Percentiles rank a stretch among this genome's conserved stretches.
phyloP scores from a whole-genome alignment of 257 asterid genomes.

The Anisodus acutangulus region DNA sequence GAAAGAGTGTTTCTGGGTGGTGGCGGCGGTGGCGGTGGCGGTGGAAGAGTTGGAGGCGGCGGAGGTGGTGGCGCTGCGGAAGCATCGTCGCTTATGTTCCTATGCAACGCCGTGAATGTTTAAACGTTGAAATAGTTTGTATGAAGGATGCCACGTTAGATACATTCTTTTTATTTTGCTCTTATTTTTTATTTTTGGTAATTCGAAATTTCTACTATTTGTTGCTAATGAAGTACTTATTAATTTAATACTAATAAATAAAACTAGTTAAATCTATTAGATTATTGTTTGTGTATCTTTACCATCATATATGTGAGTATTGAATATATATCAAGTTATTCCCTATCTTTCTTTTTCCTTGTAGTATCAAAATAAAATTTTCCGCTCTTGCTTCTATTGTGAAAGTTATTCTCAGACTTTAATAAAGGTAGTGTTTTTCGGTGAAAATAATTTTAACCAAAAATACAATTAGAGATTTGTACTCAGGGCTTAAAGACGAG shows the following conservation, averaged over 20 bases:
- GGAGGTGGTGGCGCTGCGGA: constrained; percentile 38
- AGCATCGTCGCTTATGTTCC: constrained; percentile 69
- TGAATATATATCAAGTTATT: too few relatives aligned
- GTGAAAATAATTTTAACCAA: too few relatives aligned
- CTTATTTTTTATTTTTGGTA: not conserved
- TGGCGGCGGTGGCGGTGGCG: constrained; percentile 44
- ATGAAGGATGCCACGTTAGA: not conserved
- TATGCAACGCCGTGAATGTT: constrained; percentile 73
- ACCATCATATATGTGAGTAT: not conserved
- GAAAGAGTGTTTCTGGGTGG: constrained; percentile 64
- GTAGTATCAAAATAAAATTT: too few relatives aligned
- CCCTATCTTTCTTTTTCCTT: too few relatives aligned
- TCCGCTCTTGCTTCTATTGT: too few relatives aligned
- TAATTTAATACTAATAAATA: not conserved
- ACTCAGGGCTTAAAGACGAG: too few relatives aligned
- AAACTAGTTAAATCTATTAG: not conserved
- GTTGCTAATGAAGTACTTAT: not conserved
- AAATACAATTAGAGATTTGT: too few relatives aligned
- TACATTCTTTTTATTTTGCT: not conserved
- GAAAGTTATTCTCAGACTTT: too few relatives aligned
- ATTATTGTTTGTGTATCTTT: not conserved
- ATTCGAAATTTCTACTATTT: constrained; percentile 1
- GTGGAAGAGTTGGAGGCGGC: constrained; percentile 30
- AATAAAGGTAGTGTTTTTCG: too few relatives aligned
- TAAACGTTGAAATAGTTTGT: constrained; percentile 26